Percentiles rank a stretch among this genome's conserved stretches.
Conservation (phyloP, 2,329 filamentous ascomycete species). For the Fusarium verticillioides region DNA sequence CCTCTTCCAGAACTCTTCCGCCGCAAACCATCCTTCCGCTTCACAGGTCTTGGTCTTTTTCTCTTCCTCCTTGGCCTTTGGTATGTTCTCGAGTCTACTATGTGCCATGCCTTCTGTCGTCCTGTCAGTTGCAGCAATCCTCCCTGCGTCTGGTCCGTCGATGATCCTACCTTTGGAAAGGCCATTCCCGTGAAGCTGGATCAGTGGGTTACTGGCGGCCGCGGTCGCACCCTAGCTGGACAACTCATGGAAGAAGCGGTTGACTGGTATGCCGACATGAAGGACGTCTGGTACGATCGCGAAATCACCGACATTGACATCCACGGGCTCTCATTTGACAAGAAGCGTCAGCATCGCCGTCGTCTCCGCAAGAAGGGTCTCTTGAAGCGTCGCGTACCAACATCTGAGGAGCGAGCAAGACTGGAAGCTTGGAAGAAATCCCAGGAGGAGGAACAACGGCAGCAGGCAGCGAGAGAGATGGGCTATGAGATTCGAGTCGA, state of each 20-base stretch:
- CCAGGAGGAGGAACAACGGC: constrained; percentile 54
- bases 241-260: constrained; percentile 55
- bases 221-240: constrained; percentile 55
- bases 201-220: constrained; percentile 67
- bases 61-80: constrained; percentile 60
- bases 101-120: constrained; percentile 66
- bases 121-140: constrained; percentile 59
- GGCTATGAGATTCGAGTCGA: constrained; percentile 51
- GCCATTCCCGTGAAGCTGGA: constrained; percentile 72
- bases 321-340: constrained; percentile 56
- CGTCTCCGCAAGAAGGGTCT: constrained; percentile 62
- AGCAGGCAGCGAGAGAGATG: constrained; percentile 53
- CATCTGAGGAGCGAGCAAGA: constrained; percentile 55
- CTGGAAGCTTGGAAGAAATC: constrained; percentile 59
- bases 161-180: constrained; percentile 70
- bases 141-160: constrained; percentile 65
- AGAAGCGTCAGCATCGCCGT: constrained; percentile 61
- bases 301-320: constrained; percentile 59
- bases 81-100: constrained; percentile 64
- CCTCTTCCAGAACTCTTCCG: constrained; percentile 60
- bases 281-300: constrained; percentile 58
- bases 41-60: constrained; percentile 61
- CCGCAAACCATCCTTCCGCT: constrained; percentile 55
- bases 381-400: constrained; percentile 48
- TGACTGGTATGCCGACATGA: constrained; percentile 60